Conservation (phyloP, 176 grass and related monocot genomes). For the Carex scoparia region DNA sequence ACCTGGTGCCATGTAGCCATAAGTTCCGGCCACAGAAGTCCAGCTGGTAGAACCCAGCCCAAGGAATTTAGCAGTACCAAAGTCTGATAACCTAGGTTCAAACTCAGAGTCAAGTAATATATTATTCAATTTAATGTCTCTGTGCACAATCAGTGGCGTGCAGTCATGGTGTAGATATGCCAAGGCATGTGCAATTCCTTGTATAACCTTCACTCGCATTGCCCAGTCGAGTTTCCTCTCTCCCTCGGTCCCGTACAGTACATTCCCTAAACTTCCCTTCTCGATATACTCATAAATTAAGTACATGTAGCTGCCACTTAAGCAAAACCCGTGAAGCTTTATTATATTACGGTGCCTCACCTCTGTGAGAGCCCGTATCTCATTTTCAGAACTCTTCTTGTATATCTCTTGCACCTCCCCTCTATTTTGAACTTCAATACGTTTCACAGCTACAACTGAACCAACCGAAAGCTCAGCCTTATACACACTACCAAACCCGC, state of each 20-base stretch:
- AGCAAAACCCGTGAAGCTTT: slow-evolving; percentile 69
- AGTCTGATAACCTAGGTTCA: slow-evolving; percentile 61
- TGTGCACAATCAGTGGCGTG: slow-evolving; percentile 50
- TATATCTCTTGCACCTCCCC: slow-evolving; percentile 33
- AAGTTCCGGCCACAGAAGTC: slow-evolving; percentile 53
- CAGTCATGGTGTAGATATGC: slow-evolving; percentile 82
- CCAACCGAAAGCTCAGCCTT: slow-evolving; percentile 41
- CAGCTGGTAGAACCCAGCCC: slow-evolving; percentile 33
- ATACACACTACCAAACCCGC: slow-evolving; percentile 74
- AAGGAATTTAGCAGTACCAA: slow-evolving; percentile 60
- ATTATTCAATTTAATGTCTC: slow-evolving; percentile 67
- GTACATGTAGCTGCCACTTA: slow-evolving; percentile 43
- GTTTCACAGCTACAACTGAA: slow-evolving; percentile 58
- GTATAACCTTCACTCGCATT: slow-evolving; percentile 37
- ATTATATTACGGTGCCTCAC: slow-evolving; percentile 72
- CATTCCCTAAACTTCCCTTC: slow-evolving; percentile 49
- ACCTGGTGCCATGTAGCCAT: slow-evolving; percentile 91
- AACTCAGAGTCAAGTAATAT: slow-evolving; percentile 48
- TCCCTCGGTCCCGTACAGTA: slow-evolving; percentile 42
- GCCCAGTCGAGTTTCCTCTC: slow-evolving; percentile 44
- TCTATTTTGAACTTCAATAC: slow-evolving; percentile 34
- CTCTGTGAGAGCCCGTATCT: slow-evolving; percentile 50
- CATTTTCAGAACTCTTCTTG: slow-evolving; percentile 65
- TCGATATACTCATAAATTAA: slow-evolving; percentile 63
- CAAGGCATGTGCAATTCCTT: slow-evolving; percentile 46